Evolutionary conservation across 2,329 filamentous ascomycete genomes (phyloP).

Genomic region (Sporothrix variecibatus): DNA sequence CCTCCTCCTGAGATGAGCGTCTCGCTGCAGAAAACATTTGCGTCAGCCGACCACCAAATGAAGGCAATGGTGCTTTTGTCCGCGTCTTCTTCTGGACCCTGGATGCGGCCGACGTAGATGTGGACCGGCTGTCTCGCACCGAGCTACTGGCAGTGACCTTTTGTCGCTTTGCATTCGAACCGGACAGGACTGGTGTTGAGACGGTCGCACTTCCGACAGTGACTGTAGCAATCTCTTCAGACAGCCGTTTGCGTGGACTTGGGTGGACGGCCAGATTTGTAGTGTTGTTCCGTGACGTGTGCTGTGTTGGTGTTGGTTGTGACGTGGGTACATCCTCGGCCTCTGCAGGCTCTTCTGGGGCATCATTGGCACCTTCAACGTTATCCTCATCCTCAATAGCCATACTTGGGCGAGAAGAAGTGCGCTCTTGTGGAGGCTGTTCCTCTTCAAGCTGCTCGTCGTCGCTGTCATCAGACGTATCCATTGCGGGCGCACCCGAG

Average conservation of each 20-base stretch:
- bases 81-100: conserved; percentile 25
- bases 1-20: neutral
- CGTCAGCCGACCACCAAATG: conserved; percentile 32
- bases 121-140: conserved; percentile 50
- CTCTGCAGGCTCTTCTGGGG: neutral
- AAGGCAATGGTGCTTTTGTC: conserved; percentile 29
- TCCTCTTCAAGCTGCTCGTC: neutral
- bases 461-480: neutral
- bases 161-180: conserved; percentile 46
- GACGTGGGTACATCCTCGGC: conserved; percentile 21
- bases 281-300: neutral
- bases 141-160: conserved; percentile 41
- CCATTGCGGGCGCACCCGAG: neutral
- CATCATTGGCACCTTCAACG: too few relatives aligned
- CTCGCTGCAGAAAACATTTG: conserved; percentile 33
- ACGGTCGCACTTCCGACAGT: conserved; percentile 70
- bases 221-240: conserved; percentile 69
- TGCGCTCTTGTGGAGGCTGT: neutral
- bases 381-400: neutral
- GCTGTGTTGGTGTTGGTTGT: neutral
- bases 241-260: conserved; percentile 55
- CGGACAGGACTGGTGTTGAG: conserved; percentile 64
- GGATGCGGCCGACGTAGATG: conserved; percentile 51
- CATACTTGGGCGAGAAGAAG: too few relatives aligned
- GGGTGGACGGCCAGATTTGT: conserved; percentile 7